phyloP scores from a whole-genome alignment of 129 eudicot species.

The Oenanthe sinensis region DNA sequence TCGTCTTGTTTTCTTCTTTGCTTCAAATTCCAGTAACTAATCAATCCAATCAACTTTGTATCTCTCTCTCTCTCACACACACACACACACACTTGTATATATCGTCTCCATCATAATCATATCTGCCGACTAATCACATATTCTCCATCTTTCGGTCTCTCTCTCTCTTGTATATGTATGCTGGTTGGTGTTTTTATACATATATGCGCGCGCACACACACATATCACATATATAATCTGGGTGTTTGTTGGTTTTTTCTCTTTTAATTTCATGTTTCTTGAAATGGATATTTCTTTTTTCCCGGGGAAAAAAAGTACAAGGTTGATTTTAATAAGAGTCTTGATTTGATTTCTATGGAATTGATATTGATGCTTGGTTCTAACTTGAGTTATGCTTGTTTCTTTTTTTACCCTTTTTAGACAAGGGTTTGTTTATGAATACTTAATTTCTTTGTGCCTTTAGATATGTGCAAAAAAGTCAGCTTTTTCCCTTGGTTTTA shows the following conservation, averaged over 20 bases:
- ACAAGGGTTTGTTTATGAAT: background rate
- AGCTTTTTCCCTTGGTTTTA: background rate
- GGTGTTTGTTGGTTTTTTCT: background rate
- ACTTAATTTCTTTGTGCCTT: background rate
- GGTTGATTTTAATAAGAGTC: background rate
- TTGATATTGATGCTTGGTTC: background rate
- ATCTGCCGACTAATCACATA: background rate
- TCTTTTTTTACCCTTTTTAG: background rate
- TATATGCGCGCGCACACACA: background rate
- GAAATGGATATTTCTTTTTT: background rate
- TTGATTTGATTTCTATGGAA: background rate
- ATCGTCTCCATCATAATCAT: background rate
- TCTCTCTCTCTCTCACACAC: background rate
- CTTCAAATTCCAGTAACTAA: background rate
- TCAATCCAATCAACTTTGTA: background rate
- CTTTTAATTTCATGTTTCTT: background rate
- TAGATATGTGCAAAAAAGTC: background rate
- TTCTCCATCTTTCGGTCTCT: background rate
- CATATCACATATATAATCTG: background rate
- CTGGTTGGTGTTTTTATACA: background rate
- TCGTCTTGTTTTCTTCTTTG: background rate
- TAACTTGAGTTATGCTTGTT: background rate
- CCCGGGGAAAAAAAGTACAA: background rate
- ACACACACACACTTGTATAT: background rate
- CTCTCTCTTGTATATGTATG: background rate